Evolutionary conservation across 2,329 filamentous ascomycete genomes (phyloP).

Genomic region (Atkinsonella hypoxylon): DNA sequence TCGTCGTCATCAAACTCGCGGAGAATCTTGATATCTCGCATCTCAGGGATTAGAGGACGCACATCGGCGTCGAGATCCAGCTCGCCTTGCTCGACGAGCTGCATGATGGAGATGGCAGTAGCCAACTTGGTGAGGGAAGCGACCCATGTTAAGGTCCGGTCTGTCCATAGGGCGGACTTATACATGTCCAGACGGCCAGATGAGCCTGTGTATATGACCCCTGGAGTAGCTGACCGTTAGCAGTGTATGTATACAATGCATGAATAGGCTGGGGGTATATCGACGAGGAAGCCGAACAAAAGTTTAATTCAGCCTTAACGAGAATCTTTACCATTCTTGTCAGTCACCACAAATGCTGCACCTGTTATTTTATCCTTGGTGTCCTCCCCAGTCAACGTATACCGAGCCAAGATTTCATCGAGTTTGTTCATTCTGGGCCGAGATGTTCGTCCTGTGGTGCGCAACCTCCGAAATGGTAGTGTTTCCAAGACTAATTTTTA

Average conservation of each 20-base stretch:
- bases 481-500: not conserved
- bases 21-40: conserved; percentile 23
- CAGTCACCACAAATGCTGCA: conserved; percentile 23
- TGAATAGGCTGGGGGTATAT: not conserved
- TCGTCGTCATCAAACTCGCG: conserved; percentile 23
- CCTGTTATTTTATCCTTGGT: conserved; percentile 23
- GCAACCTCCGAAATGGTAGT: not conserved
- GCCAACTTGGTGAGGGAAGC: conserved; percentile 34
- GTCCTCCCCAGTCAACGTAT: conserved; percentile 18
- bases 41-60: conserved; percentile 21
- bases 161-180: conserved; percentile 18
- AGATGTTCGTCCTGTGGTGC: not conserved
- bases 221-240: conserved; percentile 10
- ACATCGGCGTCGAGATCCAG: conserved; percentile 26
- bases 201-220: conserved; percentile 22
- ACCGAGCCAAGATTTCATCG: conserved; percentile 17
- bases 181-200: conserved; percentile 24
- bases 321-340: conserved; percentile 17
- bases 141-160: conserved; percentile 23
- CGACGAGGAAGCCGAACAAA: not conserved
- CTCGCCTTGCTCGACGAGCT: conserved; percentile 25
- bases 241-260: not conserved
- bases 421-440: conserved; percentile 15
- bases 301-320: not conserved
- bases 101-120: conserved; percentile 25